Conservation (phyloP, 2,329 filamentous ascomycete species). For the Anthostomella pinea region DNA sequence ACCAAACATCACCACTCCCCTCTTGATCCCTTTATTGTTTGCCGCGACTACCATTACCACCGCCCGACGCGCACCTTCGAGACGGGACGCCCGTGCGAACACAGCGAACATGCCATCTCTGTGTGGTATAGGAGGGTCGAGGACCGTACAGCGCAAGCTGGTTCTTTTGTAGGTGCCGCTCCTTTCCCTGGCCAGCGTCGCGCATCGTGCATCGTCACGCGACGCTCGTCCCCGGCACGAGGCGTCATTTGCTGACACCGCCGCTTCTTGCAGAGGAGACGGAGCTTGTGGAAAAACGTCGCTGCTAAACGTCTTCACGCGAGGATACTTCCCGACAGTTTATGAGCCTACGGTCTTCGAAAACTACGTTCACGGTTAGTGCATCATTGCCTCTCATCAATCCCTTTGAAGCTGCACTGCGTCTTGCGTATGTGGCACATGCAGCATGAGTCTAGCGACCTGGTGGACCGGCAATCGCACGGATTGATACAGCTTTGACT, state of each 20-base stretch:
- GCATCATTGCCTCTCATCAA: not conserved
- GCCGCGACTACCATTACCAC: too few species aligned
- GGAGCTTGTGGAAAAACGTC: conserved; percentile 98
- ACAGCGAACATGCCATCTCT: conserved; percentile 46
- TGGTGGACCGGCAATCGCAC: too few species aligned
- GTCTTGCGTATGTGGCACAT: not conserved
- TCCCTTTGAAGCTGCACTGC: not conserved
- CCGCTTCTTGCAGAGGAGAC: conserved; percentile 67
- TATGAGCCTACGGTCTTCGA: conserved; percentile 99
- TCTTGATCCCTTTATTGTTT: too few species aligned
- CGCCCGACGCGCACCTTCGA: too few species aligned
- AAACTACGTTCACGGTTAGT: conserved; percentile 94
- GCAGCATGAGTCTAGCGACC: too few species aligned
- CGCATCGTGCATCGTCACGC: conserved; percentile 11
- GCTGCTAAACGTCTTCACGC: conserved; percentile 94
- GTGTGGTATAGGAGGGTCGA: conserved; percentile 62
- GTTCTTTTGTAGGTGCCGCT: conserved; percentile 72
- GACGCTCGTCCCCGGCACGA: conserved; percentile 31
- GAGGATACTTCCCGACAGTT: conserved; percentile 98
- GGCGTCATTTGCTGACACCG: conserved; percentile 13
- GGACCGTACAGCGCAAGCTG: conserved; percentile 94
- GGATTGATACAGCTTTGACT: too few species aligned
- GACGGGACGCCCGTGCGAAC: too few species aligned
- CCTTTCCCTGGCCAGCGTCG: conserved; percentile 11
- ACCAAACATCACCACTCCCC: too few species aligned